Conservation (phyloP, 2,329 filamentous ascomycete genomes). For the Ceratocystis ficicola region DNA sequence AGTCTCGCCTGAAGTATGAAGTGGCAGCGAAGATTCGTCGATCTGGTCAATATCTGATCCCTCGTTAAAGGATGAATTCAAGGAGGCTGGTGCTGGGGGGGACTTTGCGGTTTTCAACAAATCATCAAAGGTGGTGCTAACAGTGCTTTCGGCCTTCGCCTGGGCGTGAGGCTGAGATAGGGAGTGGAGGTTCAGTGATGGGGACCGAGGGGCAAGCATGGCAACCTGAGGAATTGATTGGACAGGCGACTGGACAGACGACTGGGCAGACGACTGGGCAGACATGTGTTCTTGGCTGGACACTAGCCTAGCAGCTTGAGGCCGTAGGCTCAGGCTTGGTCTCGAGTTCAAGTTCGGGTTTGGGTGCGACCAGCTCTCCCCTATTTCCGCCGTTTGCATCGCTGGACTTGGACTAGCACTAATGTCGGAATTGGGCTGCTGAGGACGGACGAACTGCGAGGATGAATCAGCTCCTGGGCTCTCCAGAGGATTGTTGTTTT, state of each 20-base stretch:
- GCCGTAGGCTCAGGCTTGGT: background rate
- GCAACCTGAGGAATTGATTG: background rate
- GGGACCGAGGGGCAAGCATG: background rate
- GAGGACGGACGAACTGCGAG: slow-evolving; percentile 11
- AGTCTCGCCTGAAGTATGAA: slow-evolving; percentile 27
- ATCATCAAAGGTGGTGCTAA: slow-evolving; percentile 28
- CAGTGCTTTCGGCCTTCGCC: background rate
- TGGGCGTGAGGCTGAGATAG: background rate
- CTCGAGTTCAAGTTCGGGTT: background rate
- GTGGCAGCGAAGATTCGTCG: slow-evolving; percentile 39
- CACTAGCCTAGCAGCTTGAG: background rate
- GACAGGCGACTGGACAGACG: background rate
- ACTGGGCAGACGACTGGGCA: background rate
- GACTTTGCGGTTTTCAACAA: slow-evolving; percentile 54
- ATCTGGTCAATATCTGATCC: slow-evolving; percentile 66
- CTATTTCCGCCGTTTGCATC: background rate
- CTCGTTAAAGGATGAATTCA: slow-evolving; percentile 68
- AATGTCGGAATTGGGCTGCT: background rate
- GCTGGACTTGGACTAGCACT: background rate
- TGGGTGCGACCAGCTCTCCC: background rate
- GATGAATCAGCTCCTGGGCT: slow-evolving; percentile 17
- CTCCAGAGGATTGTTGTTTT: slow-evolving; percentile 39
- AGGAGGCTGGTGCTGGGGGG: slow-evolving; percentile 60
- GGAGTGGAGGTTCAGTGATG: background rate
- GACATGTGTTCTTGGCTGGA: background rate